Evolutionary conservation across 371 early-diverging fungal species (phyloP), one percentile per base, ranked within the genome.

Genomic region (Lichtheimia hyalospora): DNA sequence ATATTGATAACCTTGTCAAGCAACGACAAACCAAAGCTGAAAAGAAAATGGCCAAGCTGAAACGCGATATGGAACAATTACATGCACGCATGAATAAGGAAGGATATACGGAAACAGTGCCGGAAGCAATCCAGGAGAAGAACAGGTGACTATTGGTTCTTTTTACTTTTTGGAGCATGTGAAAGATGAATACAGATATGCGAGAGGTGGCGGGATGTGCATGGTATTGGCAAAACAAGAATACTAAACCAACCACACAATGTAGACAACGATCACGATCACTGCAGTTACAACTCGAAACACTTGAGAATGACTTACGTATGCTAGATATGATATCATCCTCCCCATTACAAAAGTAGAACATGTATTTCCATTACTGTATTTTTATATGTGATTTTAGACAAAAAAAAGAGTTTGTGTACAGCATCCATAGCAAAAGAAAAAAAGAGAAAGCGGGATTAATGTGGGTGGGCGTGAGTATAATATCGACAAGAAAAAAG

Each of bases 81-180:
- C 49, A 63, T 18, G 63, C 34, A 20, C 58, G 65, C 21, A 81
- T 75, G 67, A 58, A 41, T 39, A 75, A 77, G 42, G 53, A 60
- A 5, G 78, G 73, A 40, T 83, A 81, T 46, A 25, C 43, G 5
- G 62, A 60, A 10, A 48, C 71, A n/a, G 83, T 77, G 14, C 83
- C 83, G 2, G 71, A 65, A 5, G 16, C 24, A 15, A 63, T 77
- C 21, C 71, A 79, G 44, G 69, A 68, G 18, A 81, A 68, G 53
- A 73, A 83, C 57, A 75, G 68, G 83, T 80, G 65, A 67, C 21
- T n/a, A 46, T 46, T n/a, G 46, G 46, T 18, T 46, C 16, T 46
- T 50, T 64, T 24, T 39, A 27, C 25, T 24, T 58, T 39, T 40
- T 43, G n/a, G 20, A 16, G 24, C 25, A 34, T 34, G 34, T 34